phyloP scores from a whole-genome alignment of 2,329 filamentous ascomycete species.

The Penicillium sp. region DNA sequence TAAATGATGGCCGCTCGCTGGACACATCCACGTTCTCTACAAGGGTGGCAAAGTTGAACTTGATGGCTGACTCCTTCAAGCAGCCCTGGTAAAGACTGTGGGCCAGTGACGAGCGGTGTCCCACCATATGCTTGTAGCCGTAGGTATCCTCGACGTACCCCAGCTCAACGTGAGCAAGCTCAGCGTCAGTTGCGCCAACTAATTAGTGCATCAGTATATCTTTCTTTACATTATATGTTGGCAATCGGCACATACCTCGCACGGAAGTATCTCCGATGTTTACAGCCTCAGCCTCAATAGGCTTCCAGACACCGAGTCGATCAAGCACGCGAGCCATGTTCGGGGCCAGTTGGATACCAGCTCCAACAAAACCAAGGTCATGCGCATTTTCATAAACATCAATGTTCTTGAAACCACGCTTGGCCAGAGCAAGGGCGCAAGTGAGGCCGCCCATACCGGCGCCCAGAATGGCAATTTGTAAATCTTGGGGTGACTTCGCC shows the following conservation, averaged over 20 bases:
- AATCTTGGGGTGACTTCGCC: conserved; percentile 28
- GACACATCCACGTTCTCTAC: conserved; percentile 57
- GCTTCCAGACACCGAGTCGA: conserved; percentile 65
- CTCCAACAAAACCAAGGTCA: conserved; percentile 73
- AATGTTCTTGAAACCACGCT: conserved; percentile 69
- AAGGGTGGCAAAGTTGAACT: conserved; percentile 62
- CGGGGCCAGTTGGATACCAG: conserved; percentile 77
- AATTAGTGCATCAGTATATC: conserved; percentile 27
- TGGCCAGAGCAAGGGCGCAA: conserved; percentile 66
- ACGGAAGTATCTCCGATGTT: conserved; percentile 69
- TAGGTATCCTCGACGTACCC: conserved; percentile 64
- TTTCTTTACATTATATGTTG: neutral
- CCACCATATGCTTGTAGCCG: conserved; percentile 73
- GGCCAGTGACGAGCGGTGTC: conserved; percentile 69
- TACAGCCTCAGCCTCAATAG: conserved; percentile 67
- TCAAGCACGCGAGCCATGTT: conserved; percentile 77
- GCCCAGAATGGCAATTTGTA: conserved; percentile 47
- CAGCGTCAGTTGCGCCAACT: conserved; percentile 62
- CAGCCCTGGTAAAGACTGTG: conserved; percentile 67
- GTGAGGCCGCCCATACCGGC: conserved; percentile 73
- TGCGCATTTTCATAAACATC: conserved; percentile 70
- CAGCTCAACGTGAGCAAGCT: conserved; percentile 67
- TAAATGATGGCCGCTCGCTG: conserved; percentile 57
- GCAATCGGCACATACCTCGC: conserved; percentile 49
- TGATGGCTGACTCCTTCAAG: conserved; percentile 57